Conservation (phyloP, 2,329 filamentous ascomycete genomes). For the Chalaropsis ovoidea region DNA sequence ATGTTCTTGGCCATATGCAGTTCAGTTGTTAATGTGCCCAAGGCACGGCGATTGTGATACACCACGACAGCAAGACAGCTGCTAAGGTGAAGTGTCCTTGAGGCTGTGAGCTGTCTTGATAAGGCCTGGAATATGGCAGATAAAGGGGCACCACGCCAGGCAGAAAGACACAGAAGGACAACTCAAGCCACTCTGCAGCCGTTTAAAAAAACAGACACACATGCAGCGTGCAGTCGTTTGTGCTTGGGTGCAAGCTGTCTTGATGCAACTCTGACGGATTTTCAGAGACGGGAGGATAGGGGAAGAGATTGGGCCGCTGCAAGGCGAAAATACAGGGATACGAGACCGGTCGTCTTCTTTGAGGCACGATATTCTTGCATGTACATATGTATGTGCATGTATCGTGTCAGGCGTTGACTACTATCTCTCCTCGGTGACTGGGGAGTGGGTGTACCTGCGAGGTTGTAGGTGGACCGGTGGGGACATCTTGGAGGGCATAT, state of each 20-base stretch:
- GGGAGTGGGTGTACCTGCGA: not conserved
- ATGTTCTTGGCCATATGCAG: not conserved
- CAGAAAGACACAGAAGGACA: not conserved
- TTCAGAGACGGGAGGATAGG: conserved; percentile 2
- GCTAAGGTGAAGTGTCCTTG: not conserved
- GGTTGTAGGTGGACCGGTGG: not conserved
- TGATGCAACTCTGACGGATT: not conserved
- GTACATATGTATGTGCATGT: not conserved
- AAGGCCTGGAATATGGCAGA: not conserved
- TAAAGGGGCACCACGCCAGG: not conserved
- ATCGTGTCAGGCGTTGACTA: not conserved
- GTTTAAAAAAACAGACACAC: not conserved
- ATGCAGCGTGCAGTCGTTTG: not conserved
- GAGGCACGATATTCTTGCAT: not conserved
- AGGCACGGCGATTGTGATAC: not conserved
- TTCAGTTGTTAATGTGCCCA: not conserved
- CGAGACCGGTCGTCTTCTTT: not conserved
- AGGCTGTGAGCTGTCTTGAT: not conserved
- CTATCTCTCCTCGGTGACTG: not conserved
- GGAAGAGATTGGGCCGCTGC: not conserved
- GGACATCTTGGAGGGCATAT: not conserved
- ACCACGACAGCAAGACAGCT: not conserved
- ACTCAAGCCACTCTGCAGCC: not conserved
- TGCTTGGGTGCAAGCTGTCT: not conserved
- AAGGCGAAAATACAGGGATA: conserved; percentile 1